Evolutionary conservation across 441 rosid genomes (phyloP), one percentile per base, ranked within the genome.

Genomic region (Viola pubescens): DNA sequence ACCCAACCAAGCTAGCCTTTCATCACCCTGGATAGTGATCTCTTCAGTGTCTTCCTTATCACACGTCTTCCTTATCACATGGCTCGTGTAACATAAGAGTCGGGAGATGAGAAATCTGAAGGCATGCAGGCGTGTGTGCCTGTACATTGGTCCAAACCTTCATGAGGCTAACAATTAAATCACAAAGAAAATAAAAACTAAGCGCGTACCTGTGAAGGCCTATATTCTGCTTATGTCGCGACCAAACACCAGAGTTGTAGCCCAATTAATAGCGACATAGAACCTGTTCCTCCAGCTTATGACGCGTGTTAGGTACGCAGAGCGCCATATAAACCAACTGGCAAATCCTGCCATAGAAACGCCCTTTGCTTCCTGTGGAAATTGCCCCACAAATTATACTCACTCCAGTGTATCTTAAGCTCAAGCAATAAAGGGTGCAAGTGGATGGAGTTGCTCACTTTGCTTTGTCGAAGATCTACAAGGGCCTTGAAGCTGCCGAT

Each of bases 271-370:
- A 0, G 96, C 97, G 8, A 90, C 97, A 43, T 88, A 86, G 77
- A 90, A 82, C 61, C 96, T 81, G 75, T 90, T 90, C 75, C 97
- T 81, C 96, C 97, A 90, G 82, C 96, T 90, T 51, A 90, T 62
- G 3, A 90, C 94, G 4, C 97, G 87, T 0, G 97, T 88, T 47
- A 90, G 83, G 73, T 90, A 90, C 0, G 97, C 97, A 2, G 97
- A 90, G n/a, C 97, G 88, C 96, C 96, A 90, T 61, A 88, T 71
- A 64, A 90, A 79, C 96, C 94, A 90, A 67, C 97, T 88, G 50
- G 59, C 13, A 55, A 90, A 88, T 71, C 97, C 94, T 6, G 94
- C 87, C 65, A 86, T 40, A 7, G 97, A 76, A 62, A 90, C 26
- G 56, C 96, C 97, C 66, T 82, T 90, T 14, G 75, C 82, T 37